Percentiles rank a stretch among this genome's conserved stretches.
Conservation (phyloP, 2,329 filamentous ascomycete genomes). For the Microcera coccophila region DNA sequence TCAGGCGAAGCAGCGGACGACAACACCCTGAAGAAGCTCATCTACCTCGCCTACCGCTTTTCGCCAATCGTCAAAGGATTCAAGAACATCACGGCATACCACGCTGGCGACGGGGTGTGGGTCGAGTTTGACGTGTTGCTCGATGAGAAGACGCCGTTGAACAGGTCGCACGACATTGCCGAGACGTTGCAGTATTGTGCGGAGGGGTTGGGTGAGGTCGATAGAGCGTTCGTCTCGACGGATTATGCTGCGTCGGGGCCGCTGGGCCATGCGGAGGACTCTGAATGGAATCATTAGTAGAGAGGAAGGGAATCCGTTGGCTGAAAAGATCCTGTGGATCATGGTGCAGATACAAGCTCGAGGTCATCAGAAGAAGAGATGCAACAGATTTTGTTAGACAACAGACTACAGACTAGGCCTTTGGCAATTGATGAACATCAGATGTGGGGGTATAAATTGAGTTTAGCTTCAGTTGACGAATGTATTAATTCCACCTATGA, state of each 20-base stretch:
- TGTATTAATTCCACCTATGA: too few species aligned
- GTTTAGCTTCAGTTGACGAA: too few species aligned
- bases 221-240: constrained; percentile 33
- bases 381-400: too few species aligned
- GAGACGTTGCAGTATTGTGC: constrained; percentile 35
- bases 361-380: too few species aligned
- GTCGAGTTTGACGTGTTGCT: constrained; percentile 32
- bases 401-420: too few species aligned
- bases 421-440: too few species aligned
- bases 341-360: too few species aligned
- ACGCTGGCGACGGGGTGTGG: constrained; percentile 33
- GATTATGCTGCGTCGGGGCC: constrained; percentile 33
- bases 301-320: too few species aligned
- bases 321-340: too few species aligned
- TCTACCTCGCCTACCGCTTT: constrained; percentile 33
- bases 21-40: constrained; percentile 29
- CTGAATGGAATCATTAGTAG: constrained; percentile 23
- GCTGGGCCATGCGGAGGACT: constrained; percentile 28
- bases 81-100: constrained; percentile 34
- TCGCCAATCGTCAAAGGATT: constrained; percentile 30
- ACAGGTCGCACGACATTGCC: constrained; percentile 31
- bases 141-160: constrained; percentile 30
- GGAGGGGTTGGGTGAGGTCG: constrained; percentile 29
- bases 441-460: too few species aligned
- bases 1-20: constrained; percentile 32